Evolutionary conservation across 1,139 yeast species (phyloP), one percentile per base, ranked within the genome.

Genomic region (Debaryomycetaceae sp.): DNA sequence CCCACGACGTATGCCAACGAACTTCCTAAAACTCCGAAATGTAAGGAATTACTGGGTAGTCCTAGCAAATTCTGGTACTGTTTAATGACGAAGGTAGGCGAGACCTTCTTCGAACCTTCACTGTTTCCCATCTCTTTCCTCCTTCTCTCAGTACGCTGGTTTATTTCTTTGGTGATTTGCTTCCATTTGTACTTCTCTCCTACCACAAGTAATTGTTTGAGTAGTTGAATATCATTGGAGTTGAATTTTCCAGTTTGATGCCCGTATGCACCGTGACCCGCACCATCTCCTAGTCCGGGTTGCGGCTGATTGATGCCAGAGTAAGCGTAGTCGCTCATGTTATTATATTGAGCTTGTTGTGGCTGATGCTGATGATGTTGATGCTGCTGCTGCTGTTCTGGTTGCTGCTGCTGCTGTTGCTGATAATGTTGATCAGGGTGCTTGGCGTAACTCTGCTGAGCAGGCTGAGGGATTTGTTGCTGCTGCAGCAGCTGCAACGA

Each of bases 111-210:
- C 17, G 58, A 51, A 24, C 49, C 55, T 11, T 46, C 36, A n/a
- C 36, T 34, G 9, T 45, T 45, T 9, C 46, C 49, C 39, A 40
- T 45, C 34, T 37, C 46, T 36, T 42, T 45, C 33, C 44, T 45
- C 39, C 50, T 44, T 42, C 54, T 46, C 29, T 49, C 49, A 40
- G 63, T 61, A 20, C 60, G 57, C 37, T 57, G 49, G 51, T 72
- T 72, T 43, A 72, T 69, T 45, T 71, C 76, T 52, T 68, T 71
- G 39, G 78, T 72, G 49, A 72, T 69, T 52, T 69, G 75, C 52
- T 72, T 72, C 78, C 78, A 72, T 52, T 72, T 72, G 55, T 69
- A 67, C 49, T 72, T 72, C 47, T 72, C 78, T 6, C 76, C 77
- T 1, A 72, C 65, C 23, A 62, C 60, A 42, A 72, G 58, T 38